Evolutionary conservation across 352 stramenopile species (phyloP), one percentile per base, ranked within the genome.

Genomic region (Globisporangium apiculatum): DNA sequence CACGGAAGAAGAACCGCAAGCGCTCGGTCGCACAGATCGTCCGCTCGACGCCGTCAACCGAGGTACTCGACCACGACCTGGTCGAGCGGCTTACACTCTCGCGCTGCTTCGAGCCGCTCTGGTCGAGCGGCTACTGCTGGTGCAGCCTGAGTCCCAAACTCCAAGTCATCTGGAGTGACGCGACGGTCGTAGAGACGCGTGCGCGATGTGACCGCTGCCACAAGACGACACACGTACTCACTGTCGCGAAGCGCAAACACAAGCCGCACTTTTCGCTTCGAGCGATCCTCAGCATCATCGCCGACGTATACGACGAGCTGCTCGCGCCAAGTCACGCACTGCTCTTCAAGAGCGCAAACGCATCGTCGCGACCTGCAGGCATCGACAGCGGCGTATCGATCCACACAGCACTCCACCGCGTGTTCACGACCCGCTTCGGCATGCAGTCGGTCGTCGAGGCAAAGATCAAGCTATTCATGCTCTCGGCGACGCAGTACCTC

Each of bases 41-140:
- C 1, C 17, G 31, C 14, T 6, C 36, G 51, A 65, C 50, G 49
- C 11, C 7, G 5, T 41, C 18, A 43, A 48, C 31, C 5, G 46
- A 52, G 17, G 46, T 61, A 47, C 61, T 48, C 24, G 65, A 69
- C 10, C 45, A 51, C 0, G 66, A 68, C 36, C 51, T 69, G 41
- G 57, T 89, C 5, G 17, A 73, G 8, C 66, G 67, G 11, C 64
- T 89, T 12, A 74, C 69, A 40, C 50, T 89, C 2, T 83, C 76
- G 7, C 37, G 56, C 0, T 62, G 58, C 15, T 86, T 89, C 55
- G 63, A 64, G 41, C 50, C 61, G 15, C 66, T 73, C 17, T 89
- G 76, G 76, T 74, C 73, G n/a, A 69, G 63, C 53, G 79, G 73
- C 0, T 84, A 73, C 24, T 89, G 79, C 53, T 89, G 79, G 79